Conservation (phyloP, 768 basidiomycete species). For the Naematelia aurantialba region DNA sequence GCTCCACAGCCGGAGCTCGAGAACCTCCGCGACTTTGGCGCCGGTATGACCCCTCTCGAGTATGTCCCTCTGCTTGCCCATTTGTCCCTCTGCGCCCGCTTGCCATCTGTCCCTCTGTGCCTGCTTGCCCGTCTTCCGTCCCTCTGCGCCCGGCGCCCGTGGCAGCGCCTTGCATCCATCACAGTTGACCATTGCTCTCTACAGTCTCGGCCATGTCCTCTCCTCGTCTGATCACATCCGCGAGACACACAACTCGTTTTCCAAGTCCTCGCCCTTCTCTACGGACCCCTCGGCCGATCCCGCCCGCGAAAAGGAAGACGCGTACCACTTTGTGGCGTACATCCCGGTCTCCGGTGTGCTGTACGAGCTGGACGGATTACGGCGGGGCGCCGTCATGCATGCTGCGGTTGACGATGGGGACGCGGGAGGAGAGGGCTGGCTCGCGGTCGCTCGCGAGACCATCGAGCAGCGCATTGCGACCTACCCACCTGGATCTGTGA, state of each 20-base stretch:
- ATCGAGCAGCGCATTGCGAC: constrained; percentile 85
- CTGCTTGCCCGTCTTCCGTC: no score
- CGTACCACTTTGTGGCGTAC: constrained; percentile 96
- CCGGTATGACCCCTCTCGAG: constrained; percentile 73
- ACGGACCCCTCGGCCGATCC: constrained; percentile 69
- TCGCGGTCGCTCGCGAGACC: constrained; percentile 73
- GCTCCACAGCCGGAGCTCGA: constrained; percentile 58
- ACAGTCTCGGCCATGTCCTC: constrained; percentile 49
- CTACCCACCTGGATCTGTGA: constrained; percentile 81
- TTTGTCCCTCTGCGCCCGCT: no score
- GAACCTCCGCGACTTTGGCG: constrained; percentile 71
- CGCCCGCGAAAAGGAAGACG: constrained; percentile 65
- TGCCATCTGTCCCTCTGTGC: no score
- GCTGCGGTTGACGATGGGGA: constrained; percentile 57
- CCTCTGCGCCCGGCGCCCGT: not conserved
- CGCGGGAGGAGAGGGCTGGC: constrained; percentile 62
- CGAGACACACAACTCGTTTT: constrained; percentile 82
- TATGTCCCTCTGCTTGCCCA: constrained; percentile 18
- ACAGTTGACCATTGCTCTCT: constrained; percentile 3
- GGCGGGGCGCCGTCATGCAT: constrained; percentile 72
- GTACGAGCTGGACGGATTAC: constrained; percentile 92
- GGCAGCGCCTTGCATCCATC: not conserved
- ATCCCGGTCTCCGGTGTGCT: constrained; percentile 75
- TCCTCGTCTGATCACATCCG: constrained; percentile 50
- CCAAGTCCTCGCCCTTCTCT: constrained; percentile 82